These are phyloP conservation scores for Alternaria arbusti DNA, from an alignment of 2,329 filamentous ascomycete species.

Conservation along the genomic window DNA sequence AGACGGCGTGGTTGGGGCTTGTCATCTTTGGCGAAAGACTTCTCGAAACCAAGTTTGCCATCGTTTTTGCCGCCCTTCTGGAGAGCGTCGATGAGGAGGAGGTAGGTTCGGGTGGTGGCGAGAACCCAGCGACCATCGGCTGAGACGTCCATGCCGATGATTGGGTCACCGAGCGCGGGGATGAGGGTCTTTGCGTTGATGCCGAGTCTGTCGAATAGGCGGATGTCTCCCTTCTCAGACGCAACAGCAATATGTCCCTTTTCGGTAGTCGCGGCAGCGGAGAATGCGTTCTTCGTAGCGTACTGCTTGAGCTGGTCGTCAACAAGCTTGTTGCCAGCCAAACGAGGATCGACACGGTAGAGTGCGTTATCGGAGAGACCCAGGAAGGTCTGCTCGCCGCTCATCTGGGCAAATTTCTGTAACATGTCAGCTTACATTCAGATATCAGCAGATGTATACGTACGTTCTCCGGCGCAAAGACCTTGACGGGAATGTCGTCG, in stretches of 20 bases:
- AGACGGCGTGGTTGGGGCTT: conserved; percentile 94
- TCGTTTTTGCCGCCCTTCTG: conserved; percentile 96
- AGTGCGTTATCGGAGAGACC: conserved; percentile 92
- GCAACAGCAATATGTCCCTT: conserved; percentile 97
- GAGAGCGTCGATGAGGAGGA: conserved; percentile 88
- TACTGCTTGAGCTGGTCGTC: conserved; percentile 95
- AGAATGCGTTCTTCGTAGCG: conserved; percentile 96
- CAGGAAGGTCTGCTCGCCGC: conserved; percentile 90
- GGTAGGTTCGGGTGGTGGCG: conserved; percentile 91
- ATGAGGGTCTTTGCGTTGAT: conserved; percentile 98
- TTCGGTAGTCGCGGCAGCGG: conserved; percentile 89
- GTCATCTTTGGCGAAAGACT: conserved; percentile 85
- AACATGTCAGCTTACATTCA: conserved; percentile 29
- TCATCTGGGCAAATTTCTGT: conserved; percentile 96
- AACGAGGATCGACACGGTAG: conserved; percentile 90
- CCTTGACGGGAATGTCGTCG: conserved; percentile 90
- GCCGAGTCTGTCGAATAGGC: conserved; percentile 92
- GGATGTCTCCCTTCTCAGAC: conserved; percentile 96
- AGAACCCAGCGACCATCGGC: conserved; percentile 96
- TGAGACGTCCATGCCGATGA: conserved; percentile 92
- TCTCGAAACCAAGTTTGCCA: conserved; percentile 97
- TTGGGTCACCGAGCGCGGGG: conserved; percentile 91
- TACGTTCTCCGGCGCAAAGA: conserved; percentile 87
- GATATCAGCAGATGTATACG: conserved; percentile 27
- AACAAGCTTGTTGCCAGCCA: conserved; percentile 89